These are phyloP conservation scores for Cucurbita maxima DNA, from an alignment of 306 rosid species.

Conservation along the genomic window DNA sequence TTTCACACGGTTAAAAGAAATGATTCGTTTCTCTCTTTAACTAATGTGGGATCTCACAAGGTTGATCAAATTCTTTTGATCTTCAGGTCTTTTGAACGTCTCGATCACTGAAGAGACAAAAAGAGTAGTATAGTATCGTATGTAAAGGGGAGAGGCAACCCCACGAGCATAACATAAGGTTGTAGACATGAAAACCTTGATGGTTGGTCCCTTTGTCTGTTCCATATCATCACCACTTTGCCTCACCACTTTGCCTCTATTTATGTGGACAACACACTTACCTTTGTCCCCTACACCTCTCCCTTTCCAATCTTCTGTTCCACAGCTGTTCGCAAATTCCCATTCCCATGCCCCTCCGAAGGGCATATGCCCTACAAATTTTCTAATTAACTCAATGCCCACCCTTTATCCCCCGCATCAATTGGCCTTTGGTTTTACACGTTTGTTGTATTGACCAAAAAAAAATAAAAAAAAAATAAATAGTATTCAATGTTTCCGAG, in stretches of 20 bases:
- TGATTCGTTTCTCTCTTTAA: too few relatives aligned
- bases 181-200: not conserved
- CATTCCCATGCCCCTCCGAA: not conserved
- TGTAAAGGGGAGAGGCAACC: too few relatives aligned
- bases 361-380: not conserved
- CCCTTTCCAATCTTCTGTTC: too few relatives aligned
- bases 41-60: too few relatives aligned
- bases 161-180: not conserved
- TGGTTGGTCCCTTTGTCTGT: conserved; percentile 3
- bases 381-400: not conserved
- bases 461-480: too few relatives aligned
- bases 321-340: too few relatives aligned
- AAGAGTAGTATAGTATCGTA: too few relatives aligned
- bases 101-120: not conserved
- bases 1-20: too few relatives aligned
- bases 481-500: too few relatives aligned
- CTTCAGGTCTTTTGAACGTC: too few relatives aligned
- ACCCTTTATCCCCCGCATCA: not conserved
- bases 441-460: not conserved
- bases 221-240: conserved; percentile 4
- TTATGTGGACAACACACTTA: not conserved
- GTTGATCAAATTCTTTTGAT: too few relatives aligned
- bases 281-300: not conserved
- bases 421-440: not conserved
- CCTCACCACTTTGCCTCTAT: conserved; percentile 6